A percentile compares a stretch with the other conserved stretches of the same genome.
Evolutionary conservation across 2,329 filamentous ascomycete species (phyloP).

Genomic region (Arachnomyces sp.): DNA sequence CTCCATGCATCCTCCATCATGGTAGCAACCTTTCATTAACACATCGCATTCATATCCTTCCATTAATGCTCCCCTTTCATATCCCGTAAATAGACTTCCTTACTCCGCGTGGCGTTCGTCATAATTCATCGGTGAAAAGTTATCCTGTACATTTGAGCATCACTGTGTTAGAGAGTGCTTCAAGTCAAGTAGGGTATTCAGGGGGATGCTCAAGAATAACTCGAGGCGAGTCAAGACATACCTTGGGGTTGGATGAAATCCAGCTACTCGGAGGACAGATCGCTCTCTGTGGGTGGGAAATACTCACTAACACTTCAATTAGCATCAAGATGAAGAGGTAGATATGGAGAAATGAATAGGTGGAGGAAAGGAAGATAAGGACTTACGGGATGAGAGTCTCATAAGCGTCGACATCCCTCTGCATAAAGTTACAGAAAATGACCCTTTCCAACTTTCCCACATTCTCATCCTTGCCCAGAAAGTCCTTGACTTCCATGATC

Average conservation of each 20-base stretch:
- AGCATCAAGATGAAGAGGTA: background rate
- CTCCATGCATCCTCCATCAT: too few relatives aligned
- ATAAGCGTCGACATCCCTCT: slow-evolving; percentile 71
- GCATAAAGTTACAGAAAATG: slow-evolving; percentile 76
- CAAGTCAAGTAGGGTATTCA: too few relatives aligned
- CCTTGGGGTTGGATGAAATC: slow-evolving; percentile 7
- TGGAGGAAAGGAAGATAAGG: background rate
- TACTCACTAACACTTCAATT: slow-evolving; percentile 33
- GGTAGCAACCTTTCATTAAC: too few relatives aligned
- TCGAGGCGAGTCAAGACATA: too few relatives aligned
- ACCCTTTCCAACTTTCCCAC: slow-evolving; percentile 57
- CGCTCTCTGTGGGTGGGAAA: slow-evolving; percentile 42
- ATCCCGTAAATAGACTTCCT: too few relatives aligned
- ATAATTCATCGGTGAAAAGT: too few relatives aligned
- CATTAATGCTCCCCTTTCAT: too few relatives aligned
- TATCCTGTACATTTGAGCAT: too few relatives aligned
- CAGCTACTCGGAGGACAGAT: slow-evolving; percentile 15
- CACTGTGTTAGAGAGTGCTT: too few relatives aligned
- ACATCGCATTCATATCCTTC: too few relatives aligned
- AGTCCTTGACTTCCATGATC: slow-evolving; percentile 51
- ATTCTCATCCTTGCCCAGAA: slow-evolving; percentile 39
- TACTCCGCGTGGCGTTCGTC: too few relatives aligned
- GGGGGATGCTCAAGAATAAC: too few relatives aligned
- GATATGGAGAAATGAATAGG: background rate
- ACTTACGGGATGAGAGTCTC: slow-evolving; percentile 65